Evolutionary conservation across 495 filamentous ascomycete genomes (phyloP), one percentile per base, ranked within the genome.

Genomic region (Aspergillus ellipticus): DNA sequence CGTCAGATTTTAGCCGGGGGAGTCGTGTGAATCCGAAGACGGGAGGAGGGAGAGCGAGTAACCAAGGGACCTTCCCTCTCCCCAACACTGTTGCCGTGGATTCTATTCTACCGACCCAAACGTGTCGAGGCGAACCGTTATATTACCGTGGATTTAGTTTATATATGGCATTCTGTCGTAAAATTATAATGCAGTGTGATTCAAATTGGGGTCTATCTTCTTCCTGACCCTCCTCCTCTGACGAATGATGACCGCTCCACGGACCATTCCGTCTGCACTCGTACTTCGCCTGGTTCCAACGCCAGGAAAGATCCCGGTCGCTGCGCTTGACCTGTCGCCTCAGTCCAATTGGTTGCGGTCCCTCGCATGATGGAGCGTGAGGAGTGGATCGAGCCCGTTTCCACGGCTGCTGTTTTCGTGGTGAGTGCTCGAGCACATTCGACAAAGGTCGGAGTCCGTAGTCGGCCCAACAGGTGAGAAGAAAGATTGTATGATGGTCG

Each of bases 1-100:
- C 6, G 51, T 54, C 51, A 54, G 51, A 54, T 54, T 54, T 54
- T 54, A 54, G 51, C 15, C 15, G 6, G n/a, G 45, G n/a, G n/a
- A n/a, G n/a, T n/a, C n/a, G 8, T 4, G 19, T 28, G 45, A 31
- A 48, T 17, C 20, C 41, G 41, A 20, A n/a, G 41, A 8, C 41
- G 11, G n/a, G 2, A n/a, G 43, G 21, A 22, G 43, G 43, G 15
- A 22, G 13, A 20, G 39, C 7, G 7, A n/a, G 2, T 20, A 6
- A 20, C n/a, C 39, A n/a, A 42, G 7, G 7, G 15, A n/a, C n/a
- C n/a, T n/a, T n/a, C n/a, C n/a, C n/a, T n/a, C n/a, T n/a, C n/a
- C n/a, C n/a, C n/a, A n/a, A n/a, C n/a, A n/a, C n/a, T n/a, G n/a
- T n/a, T n/a, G n/a, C n/a, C n/a, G n/a, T n/a, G n/a, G n/a, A n/a